A percentile compares a stretch with the other conserved stretches of the same genome.
Conservation (phyloP, 2,329 filamentous ascomycete genomes). For the Acrodontium crateriforme region DNA sequence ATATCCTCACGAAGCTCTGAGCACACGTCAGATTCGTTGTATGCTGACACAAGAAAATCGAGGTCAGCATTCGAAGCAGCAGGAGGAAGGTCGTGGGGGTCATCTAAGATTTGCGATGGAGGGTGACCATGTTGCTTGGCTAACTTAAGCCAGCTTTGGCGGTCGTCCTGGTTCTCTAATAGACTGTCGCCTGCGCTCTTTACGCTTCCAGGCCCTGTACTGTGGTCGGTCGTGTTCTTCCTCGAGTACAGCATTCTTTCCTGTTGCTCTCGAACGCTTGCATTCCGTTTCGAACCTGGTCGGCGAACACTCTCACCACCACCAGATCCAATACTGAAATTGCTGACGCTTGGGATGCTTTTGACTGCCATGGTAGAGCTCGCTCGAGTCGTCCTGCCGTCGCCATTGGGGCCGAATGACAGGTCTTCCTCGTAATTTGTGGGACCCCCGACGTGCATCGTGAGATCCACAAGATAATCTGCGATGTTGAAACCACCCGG, state of each 20-base stretch:
- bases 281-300: constrained; percentile 55
- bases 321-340: constrained; percentile 49
- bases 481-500: constrained; percentile 97
- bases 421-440: constrained; percentile 43
- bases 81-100: constrained; percentile 26
- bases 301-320: constrained; percentile 34
- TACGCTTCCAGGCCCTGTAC: constrained; percentile 30
- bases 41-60: constrained; percentile 65
- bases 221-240: constrained; percentile 46
- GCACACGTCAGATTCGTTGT: constrained; percentile 65
- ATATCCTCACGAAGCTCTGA: constrained; percentile 66
- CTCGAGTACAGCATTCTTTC: constrained; percentile 83
- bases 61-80: constrained; percentile 50
- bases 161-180: constrained; percentile 25
- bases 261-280: constrained; percentile 74
- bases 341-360: constrained; percentile 74
- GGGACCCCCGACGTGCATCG: constrained; percentile 74
- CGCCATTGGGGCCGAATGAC: constrained; percentile 41
- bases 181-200: constrained; percentile 41
- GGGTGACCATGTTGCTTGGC: constrained; percentile 34
- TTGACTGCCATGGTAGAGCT: constrained; percentile 83
- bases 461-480: constrained; percentile 91
- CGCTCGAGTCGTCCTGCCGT: constrained; percentile 56
- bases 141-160: constrained; percentile 48
- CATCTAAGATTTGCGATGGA: constrained; percentile 42